Conservation (phyloP, 805 yeast species). For the Myxozyma lipomycoides region DNA sequence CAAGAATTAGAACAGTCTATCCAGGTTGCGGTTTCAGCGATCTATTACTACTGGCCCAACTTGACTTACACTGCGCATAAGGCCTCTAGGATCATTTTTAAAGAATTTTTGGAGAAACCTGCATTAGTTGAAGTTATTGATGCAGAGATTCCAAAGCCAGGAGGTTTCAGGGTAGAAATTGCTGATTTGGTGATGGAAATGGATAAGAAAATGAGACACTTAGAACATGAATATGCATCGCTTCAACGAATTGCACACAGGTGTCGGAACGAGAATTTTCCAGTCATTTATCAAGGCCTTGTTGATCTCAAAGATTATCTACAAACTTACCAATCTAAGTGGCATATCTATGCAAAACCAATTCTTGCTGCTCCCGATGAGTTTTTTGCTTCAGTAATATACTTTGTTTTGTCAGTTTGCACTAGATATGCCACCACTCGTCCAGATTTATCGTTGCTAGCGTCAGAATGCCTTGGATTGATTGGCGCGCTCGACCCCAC, state of each 20-base stretch:
- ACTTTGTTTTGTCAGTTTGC: slow-evolving; percentile 33
- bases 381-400: slow-evolving; percentile 24
- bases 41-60: slow-evolving; percentile 60
- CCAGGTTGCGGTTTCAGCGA: slow-evolving; percentile 68
- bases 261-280: slow-evolving; percentile 57
- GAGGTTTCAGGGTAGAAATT: neutral
- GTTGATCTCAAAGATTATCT: slow-evolving; percentile 21
- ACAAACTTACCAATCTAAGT: slow-evolving; percentile 5
- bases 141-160: neutral
- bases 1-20: slow-evolving; percentile 60
- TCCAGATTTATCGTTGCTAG: slow-evolving; percentile 47
- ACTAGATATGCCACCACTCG: slow-evolving; percentile 31
- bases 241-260: slow-evolving; percentile 33
- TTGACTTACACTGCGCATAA: slow-evolving; percentile 50
- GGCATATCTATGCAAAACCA: slow-evolving; percentile 8
- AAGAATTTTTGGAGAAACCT: slow-evolving; percentile 4
- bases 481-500: slow-evolving; percentile 74
- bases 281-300: slow-evolving; percentile 62
- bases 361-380: slow-evolving; percentile 3
- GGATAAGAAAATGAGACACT: neutral
- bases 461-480: slow-evolving; percentile 67
- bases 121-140: neutral
- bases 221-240: neutral
- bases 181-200: neutral
- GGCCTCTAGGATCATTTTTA: slow-evolving; percentile 53